Evolutionary conservation across 768 basidiomycete genomes (phyloP).

Genomic region (Infundibulicybe gibba): DNA sequence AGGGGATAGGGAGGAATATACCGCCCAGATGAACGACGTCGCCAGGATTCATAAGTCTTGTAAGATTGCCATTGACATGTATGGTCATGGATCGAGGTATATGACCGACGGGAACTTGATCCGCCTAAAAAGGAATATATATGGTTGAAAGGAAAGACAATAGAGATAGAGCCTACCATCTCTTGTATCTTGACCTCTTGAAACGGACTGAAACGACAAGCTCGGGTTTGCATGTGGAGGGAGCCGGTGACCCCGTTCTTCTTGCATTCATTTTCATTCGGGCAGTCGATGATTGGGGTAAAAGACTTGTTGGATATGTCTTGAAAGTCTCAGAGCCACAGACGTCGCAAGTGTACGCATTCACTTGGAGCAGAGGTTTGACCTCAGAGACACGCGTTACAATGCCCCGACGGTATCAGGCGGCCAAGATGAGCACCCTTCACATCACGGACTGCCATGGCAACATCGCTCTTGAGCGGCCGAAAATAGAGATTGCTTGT

Average conservation of each 20-base stretch:
- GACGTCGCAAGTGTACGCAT: slow-evolving; percentile 97
- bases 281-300: slow-evolving; percentile 83
- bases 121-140: slow-evolving; percentile 56
- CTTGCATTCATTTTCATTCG: slow-evolving; percentile 80
- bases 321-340: slow-evolving; percentile 99
- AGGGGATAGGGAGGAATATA: slow-evolving; percentile 95
- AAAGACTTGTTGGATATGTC: slow-evolving; percentile 93
- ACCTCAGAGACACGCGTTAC: slow-evolving; percentile 99
- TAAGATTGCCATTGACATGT: slow-evolving; percentile 89
- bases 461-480: slow-evolving; percentile 70
- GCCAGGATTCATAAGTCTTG: slow-evolving; percentile 90
- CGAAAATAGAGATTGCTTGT: slow-evolving; percentile 91
- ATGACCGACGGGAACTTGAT: slow-evolving; percentile 99
- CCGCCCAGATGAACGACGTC: slow-evolving; percentile 96
- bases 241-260: slow-evolving; percentile 86
- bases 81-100: slow-evolving; percentile 98
- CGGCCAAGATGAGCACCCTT: slow-evolving; percentile 84
- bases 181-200: slow-evolving; percentile 99
- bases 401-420: slow-evolving; percentile 97
- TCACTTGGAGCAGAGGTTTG: slow-evolving; percentile 94
- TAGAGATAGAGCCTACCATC: slow-evolving; percentile 59
- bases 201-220: slow-evolving; percentile 95
- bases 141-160: slow-evolving; percentile 1
- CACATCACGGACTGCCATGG: slow-evolving; percentile 90
- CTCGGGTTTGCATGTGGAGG: slow-evolving; percentile 97